phyloP scores from a whole-genome alignment of 352 stramenopile species.

The Aphanomyces astaci region DNA sequence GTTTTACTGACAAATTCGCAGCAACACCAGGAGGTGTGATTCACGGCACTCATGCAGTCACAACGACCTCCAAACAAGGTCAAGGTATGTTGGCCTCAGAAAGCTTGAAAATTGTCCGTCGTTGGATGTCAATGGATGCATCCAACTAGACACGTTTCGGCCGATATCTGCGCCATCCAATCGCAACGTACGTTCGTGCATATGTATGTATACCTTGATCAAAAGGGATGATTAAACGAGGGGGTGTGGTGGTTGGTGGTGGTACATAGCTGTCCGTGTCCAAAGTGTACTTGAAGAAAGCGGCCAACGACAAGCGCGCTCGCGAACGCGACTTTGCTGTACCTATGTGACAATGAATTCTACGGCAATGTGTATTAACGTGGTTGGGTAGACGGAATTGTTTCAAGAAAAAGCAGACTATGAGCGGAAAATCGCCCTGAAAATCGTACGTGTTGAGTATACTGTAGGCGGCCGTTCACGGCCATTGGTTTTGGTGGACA shows the following conservation, averaged over 20 bases:
- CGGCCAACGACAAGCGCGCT: background rate
- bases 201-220: no score
- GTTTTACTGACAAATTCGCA: background rate
- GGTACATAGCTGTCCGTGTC: background rate
- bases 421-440: conserved; percentile 8
- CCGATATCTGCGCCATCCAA: background rate
- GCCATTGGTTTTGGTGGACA: background rate
- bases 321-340: conserved; percentile 9
- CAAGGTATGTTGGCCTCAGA: no score
- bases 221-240: no score
- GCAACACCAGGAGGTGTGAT: no score
- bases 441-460: conserved; percentile 15
- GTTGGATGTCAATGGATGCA: background rate
- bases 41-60: no score
- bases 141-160: background rate
- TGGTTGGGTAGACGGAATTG: background rate
- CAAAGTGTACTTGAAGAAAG: conserved; percentile 2
- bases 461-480: no score
- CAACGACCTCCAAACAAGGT: no score
- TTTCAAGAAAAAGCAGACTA: conserved; percentile 14
- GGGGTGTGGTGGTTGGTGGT: no score
- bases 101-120: no score
- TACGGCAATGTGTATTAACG: no score
- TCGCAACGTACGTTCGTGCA: conserved; percentile 13
- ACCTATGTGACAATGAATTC: no score